These are phyloP conservation scores for Agaricales sp. DNA, from an alignment of 1,284 basidiomycete species.

Conservation along the genomic window DNA sequence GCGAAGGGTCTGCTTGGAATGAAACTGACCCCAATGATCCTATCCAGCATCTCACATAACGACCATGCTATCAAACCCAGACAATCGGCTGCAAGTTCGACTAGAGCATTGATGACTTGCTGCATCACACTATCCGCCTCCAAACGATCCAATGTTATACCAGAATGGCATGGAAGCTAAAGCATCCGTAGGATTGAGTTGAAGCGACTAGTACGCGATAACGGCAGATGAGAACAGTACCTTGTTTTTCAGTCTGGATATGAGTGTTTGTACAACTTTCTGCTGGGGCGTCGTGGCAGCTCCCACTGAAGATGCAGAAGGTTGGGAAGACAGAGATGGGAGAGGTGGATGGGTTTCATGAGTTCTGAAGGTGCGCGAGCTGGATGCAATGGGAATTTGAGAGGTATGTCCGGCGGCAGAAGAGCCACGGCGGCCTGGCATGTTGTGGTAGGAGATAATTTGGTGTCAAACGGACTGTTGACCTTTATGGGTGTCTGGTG, in stretches of 20 bases:
- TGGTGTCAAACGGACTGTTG: background rate
- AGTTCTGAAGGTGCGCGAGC: constrained; percentile 31
- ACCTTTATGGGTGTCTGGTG: background rate
- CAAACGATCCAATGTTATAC: constrained; percentile 57
- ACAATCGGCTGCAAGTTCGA: constrained; percentile 69
- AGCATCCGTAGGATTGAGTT: background rate
- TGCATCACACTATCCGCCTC: constrained; percentile 67
- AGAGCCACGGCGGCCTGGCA: constrained; percentile 37
- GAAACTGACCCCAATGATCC: constrained; percentile 24
- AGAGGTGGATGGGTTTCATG: constrained; percentile 39
- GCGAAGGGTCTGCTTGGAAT: constrained; percentile 14
- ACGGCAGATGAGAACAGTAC: constrained; percentile 21
- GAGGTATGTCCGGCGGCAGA: constrained; percentile 26
- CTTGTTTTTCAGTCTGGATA: constrained; percentile 66
- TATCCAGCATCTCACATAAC: constrained; percentile 68
- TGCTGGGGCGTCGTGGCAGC: constrained; percentile 47
- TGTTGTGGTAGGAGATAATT: constrained; percentile 11
- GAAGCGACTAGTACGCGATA: background rate
- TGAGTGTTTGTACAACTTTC: constrained; percentile 61
- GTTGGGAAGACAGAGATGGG: constrained; percentile 23
- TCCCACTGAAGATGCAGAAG: constrained; percentile 22
- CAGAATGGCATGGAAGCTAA: constrained; percentile 82
- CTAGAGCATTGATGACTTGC: constrained; percentile 66
- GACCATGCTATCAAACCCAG: constrained; percentile 72
- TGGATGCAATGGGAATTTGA: constrained; percentile 12